phyloP scores from a whole-genome alignment of 2,329 filamentous ascomycete genomes.

The Lecanicillium sp. region DNA sequence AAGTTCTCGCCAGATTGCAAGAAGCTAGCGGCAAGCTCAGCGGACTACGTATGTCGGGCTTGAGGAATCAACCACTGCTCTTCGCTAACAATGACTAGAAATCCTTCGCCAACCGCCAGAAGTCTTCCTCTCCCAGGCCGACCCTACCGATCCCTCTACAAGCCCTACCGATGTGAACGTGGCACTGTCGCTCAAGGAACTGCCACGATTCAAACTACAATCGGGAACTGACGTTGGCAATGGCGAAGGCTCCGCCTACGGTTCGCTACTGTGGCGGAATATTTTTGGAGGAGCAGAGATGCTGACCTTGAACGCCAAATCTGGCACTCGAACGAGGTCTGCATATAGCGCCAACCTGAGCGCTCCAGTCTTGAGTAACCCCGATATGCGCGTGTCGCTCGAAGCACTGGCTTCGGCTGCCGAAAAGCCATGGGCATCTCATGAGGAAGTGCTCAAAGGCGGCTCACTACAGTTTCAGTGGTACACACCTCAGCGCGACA shows the following conservation, averaged over 20 bases:
- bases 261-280: slow-evolving; percentile 80
- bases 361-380: slow-evolving; percentile 75
- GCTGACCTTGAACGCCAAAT: slow-evolving; percentile 75
- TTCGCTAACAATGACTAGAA: slow-evolving; percentile 39
- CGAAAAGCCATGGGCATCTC: slow-evolving; percentile 85
- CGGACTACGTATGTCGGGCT: slow-evolving; percentile 77
- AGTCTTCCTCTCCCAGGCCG: slow-evolving; percentile 72
- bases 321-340: slow-evolving; percentile 83
- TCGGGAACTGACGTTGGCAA: slow-evolving; percentile 93
- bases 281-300: slow-evolving; percentile 91
- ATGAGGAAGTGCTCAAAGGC: slow-evolving; percentile 81
- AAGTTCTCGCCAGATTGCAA: slow-evolving; percentile 67
- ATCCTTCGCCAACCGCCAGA: slow-evolving; percentile 81
- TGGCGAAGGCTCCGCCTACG: slow-evolving; percentile 87
- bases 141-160: slow-evolving; percentile 57
- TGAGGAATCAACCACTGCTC: slow-evolving; percentile 14
- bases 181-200: slow-evolving; percentile 74
- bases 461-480: slow-evolving; percentile 70
- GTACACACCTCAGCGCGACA: slow-evolving; percentile 54
- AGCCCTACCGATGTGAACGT: slow-evolving; percentile 74
- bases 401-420: slow-evolving; percentile 78
- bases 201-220: slow-evolving; percentile 77
- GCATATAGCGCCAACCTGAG: slow-evolving; percentile 84
- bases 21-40: slow-evolving; percentile 65
- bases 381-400: slow-evolving; percentile 68